Evolutionary conservation across 768 basidiomycete genomes (phyloP).

Genomic region (Strobilomyces confusus): DNA sequence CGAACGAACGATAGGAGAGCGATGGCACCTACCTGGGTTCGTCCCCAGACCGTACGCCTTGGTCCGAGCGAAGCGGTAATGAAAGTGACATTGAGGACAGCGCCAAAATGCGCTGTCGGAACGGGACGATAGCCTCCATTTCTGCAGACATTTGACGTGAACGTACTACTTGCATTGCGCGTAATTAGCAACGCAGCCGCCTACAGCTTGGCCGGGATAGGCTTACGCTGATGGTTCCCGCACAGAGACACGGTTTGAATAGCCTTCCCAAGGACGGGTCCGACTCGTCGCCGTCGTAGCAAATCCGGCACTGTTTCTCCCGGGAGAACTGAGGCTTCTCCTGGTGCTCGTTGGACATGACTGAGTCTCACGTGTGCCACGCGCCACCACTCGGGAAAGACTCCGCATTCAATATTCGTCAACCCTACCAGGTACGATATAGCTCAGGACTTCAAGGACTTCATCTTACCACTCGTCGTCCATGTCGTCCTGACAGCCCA

Average conservation of each 20-base stretch:
- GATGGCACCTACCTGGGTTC: conserved; percentile 55
- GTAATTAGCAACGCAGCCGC: conserved; percentile 18
- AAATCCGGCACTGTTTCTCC: conserved; percentile 81
- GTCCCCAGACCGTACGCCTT: conserved; percentile 66
- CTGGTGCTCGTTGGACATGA: conserved; percentile 16
- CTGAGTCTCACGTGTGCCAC: neutral
- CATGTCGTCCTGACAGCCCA: neutral
- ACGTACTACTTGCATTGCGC: conserved; percentile 51
- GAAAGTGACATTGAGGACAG: conserved; percentile 78
- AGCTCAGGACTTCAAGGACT: neutral
- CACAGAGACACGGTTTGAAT: conserved; percentile 68
- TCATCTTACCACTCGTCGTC: conserved; percentile 3
- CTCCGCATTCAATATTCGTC: neutral
- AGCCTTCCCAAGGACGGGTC: conserved; percentile 66
- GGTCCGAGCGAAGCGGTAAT: conserved; percentile 73
- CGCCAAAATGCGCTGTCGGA: conserved; percentile 70
- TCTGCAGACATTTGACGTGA: conserved; percentile 73
- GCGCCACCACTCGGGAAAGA: neutral
- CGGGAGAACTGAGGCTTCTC: conserved; percentile 5
- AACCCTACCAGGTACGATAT: conserved; percentile 1
- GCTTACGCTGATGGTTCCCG: conserved; percentile 69
- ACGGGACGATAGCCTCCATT: conserved; percentile 63
- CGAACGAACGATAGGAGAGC: conserved; percentile 1
- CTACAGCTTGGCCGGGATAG: neutral
- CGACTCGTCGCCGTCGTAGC: conserved; percentile 63